Base-by-base conservation (phyloP, 768 basidiomycete species). In the Phaffia tasmanica region DNA sequence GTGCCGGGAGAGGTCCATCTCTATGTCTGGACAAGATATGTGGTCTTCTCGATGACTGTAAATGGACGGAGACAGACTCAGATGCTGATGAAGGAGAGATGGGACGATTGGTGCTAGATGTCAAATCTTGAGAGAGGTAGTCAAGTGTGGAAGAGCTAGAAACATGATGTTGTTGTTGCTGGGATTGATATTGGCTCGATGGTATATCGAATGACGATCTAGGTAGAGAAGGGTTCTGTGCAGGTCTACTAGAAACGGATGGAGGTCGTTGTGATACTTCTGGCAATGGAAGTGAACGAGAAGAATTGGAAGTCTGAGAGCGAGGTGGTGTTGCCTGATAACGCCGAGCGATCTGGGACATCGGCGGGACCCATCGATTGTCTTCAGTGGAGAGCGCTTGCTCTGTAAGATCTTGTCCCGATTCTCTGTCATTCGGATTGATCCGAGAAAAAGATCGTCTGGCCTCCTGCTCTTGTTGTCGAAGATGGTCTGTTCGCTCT, bases 1-100 rank as follows among this genome's bases (percentile, higher is more conserved):
- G 72, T 14, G 75, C 74, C 30, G 74, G 70, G n/a, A 71, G 57
- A 11, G 75, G 73, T 5, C 49, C 65, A 7, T 57, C 61, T 18
- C 47, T 42, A 3, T 56, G 57, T 67, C 32, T 29, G 25, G 32
- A 55, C 19, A n/a, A 51, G 7, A 23, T 58, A 21, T 56, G 57
- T 18, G 57, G 27, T 21, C 71, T 65, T 11, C 16, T 50, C 27
- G 70, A 61, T 4, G 6, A 6, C n/a, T 21, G 27, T 21, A 16
- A 53, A n/a, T 21, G 51, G 11, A 59, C 35, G 35, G 57, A 59
- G 57, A 21, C 19, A 21, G 57, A 14, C 29, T 59, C 30, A 3
- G 57, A 19, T 18, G 16, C 30, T 32, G 59, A 53, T 6, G 63
- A 50, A 16, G 62, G 63, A 57, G 3, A 54, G 32, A 42, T 55